Conservation (phyloP, 2,329 filamentous ascomycete species). For the Alternaria sp. region DNA sequence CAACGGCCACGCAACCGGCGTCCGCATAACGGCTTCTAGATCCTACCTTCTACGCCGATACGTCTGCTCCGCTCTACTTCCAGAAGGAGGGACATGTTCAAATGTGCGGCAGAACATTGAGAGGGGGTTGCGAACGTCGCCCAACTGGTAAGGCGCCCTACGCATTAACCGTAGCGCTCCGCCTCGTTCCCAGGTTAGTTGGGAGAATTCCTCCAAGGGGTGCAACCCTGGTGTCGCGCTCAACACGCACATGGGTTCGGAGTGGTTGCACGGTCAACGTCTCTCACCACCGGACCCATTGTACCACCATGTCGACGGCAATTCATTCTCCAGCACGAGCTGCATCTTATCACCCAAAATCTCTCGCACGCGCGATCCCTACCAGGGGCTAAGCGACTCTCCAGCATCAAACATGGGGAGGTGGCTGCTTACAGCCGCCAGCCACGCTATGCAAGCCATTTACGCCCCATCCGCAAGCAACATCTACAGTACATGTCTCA, state of each 20-base stretch:
- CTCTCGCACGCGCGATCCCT: neutral
- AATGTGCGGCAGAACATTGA: neutral
- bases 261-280: neutral
- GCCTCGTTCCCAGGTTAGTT: neutral
- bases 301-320: neutral
- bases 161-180: neutral
- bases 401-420: neutral
- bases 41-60: neutral
- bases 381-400: neutral
- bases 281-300: neutral
- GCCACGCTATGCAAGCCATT: conserved; percentile 10
- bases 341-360: neutral
- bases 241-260: neutral
- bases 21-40: neutral
- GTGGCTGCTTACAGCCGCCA: conserved; percentile 1
- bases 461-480: neutral
- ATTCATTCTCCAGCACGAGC: neutral
- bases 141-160: neutral
- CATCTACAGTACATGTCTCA: conserved; percentile 1
- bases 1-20: neutral
- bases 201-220: neutral
- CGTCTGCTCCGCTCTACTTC: neutral
- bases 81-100: neutral
- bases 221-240: neutral
- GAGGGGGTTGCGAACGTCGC: neutral